phyloP scores from a whole-genome alignment of 2,329 filamentous ascomycete genomes.

The Chaetomium sp. region DNA sequence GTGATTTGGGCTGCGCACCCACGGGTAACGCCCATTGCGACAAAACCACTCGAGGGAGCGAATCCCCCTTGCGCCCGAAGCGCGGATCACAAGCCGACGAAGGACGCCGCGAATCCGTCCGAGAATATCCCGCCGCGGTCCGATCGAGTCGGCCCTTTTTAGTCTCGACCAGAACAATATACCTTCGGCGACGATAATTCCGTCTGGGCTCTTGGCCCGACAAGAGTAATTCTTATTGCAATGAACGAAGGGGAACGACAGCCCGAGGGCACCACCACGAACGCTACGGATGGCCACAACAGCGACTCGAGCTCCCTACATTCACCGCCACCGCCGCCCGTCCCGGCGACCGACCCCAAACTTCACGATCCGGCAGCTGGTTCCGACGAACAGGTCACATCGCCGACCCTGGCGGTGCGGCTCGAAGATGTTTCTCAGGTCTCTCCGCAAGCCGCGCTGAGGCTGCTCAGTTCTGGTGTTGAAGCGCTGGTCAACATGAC shows the following conservation, averaged over 20 bases:
- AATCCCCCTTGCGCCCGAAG: no score
- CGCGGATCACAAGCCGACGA: no score
- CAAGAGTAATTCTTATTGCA: background rate
- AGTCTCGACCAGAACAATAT: background rate
- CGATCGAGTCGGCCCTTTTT: background rate
- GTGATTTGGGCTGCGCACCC: slow-evolving; percentile 1
- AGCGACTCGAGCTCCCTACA: slow-evolving; percentile 25
- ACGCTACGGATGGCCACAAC: slow-evolving; percentile 5
- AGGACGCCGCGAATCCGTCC: background rate
- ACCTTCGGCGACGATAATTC: no score
- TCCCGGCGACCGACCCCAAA: slow-evolving; percentile 33
- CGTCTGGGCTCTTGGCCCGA: background rate
- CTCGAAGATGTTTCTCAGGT: slow-evolving; percentile 67
- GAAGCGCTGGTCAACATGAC: slow-evolving; percentile 66
- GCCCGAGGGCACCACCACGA: slow-evolving; percentile 2
- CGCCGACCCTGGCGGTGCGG: slow-evolving; percentile 27
- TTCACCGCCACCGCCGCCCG: slow-evolving; percentile 33
- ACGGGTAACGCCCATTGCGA: no score
- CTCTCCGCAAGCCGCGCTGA: slow-evolving; percentile 66
- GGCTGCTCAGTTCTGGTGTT: slow-evolving; percentile 66
- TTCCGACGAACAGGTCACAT: slow-evolving; percentile 18
- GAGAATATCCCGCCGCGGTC: background rate
- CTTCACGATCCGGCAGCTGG: slow-evolving; percentile 18
- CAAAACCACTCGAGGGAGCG: no score
- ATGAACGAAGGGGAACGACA: slow-evolving; percentile 15